Conservation (phyloP, 1,284 basidiomycete genomes). For the Inonotus hispidus region DNA sequence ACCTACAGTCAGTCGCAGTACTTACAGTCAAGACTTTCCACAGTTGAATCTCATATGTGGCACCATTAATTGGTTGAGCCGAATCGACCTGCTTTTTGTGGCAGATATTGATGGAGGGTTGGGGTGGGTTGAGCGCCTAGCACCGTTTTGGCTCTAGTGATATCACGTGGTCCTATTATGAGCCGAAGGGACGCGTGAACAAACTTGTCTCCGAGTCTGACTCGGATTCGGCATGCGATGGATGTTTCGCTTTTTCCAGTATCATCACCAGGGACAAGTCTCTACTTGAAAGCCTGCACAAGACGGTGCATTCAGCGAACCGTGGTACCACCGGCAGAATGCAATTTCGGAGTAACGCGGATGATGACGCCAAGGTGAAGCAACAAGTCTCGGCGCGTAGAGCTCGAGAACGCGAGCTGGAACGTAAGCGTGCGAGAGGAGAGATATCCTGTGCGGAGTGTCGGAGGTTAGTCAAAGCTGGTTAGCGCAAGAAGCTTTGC, state of each 20-base stretch:
- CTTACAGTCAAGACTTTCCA: too few species aligned
- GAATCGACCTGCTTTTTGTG: too few species aligned
- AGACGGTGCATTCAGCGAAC: too few species aligned
- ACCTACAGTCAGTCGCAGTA: too few species aligned
- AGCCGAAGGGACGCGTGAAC: neutral
- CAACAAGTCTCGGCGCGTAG: constrained; percentile 2
- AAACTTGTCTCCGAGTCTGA: neutral
- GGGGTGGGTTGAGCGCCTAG: too few species aligned
- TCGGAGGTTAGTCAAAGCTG: constrained; percentile 8
- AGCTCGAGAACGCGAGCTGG: constrained; percentile 13
- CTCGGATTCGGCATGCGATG: neutral
- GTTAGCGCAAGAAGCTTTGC: too few species aligned
- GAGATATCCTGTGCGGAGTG: constrained; percentile 19
- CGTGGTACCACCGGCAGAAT: too few species aligned
- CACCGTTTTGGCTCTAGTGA: too few species aligned
- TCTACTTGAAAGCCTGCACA: too few species aligned
- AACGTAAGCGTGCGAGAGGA: constrained; percentile 10
- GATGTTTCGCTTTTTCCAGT: neutral
- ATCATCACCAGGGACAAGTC: neutral
- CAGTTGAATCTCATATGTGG: too few species aligned
- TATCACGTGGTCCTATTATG: neutral
- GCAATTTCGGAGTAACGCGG: neutral
- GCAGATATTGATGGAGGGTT: too few species aligned
- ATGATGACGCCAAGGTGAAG: neutral
- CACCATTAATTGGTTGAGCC: too few species aligned